phyloP scores from a whole-genome alignment of 805 yeast genomes.

The Maudiozyma saulgeensis region DNA sequence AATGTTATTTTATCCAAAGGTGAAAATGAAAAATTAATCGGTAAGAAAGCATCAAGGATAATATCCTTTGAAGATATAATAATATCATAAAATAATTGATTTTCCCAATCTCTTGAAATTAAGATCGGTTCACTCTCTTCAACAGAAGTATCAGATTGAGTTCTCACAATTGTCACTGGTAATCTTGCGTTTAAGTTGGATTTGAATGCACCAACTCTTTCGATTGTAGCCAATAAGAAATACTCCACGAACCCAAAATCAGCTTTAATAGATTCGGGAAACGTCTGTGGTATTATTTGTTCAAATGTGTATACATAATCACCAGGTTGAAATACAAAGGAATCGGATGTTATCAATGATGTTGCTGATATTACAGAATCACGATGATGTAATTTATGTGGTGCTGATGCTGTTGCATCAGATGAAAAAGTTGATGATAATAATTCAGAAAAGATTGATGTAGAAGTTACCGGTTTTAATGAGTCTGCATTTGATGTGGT shows the following conservation, averaged over 20 bases:
- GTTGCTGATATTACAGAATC: neutral
- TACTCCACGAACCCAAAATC: conserved; percentile 78
- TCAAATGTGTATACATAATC: conserved; percentile 91
- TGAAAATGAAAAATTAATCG: conserved; percentile 71
- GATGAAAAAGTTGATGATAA: conserved; percentile 9
- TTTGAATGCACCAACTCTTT: conserved; percentile 80
- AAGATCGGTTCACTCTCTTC: conserved; percentile 93
- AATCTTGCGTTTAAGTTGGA: conserved; percentile 55
- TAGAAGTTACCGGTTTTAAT: conserved; percentile 8
- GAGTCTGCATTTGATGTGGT: neutral
- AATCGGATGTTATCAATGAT: conserved; percentile 3
- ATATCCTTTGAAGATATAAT: conserved; percentile 84
- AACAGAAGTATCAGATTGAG: conserved; percentile 65
- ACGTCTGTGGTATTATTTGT: conserved; percentile 68
- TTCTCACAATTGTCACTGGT: conserved; percentile 60
- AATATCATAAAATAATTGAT: conserved; percentile 79
- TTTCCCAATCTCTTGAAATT: conserved; percentile 88
- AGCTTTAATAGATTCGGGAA: conserved; percentile 71
- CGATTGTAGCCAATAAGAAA: conserved; percentile 56
- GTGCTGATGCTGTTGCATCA: conserved; percentile 1
- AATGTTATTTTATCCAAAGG: conserved; percentile 80
- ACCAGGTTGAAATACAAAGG: conserved; percentile 63
- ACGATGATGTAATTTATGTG: neutral
- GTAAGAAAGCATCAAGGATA: conserved; percentile 72
- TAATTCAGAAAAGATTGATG: conserved; percentile 22